These are phyloP conservation scores for Laguncularia racemosa DNA, from an alignment of 345 rosid species.

Conservation along the genomic window DNA sequence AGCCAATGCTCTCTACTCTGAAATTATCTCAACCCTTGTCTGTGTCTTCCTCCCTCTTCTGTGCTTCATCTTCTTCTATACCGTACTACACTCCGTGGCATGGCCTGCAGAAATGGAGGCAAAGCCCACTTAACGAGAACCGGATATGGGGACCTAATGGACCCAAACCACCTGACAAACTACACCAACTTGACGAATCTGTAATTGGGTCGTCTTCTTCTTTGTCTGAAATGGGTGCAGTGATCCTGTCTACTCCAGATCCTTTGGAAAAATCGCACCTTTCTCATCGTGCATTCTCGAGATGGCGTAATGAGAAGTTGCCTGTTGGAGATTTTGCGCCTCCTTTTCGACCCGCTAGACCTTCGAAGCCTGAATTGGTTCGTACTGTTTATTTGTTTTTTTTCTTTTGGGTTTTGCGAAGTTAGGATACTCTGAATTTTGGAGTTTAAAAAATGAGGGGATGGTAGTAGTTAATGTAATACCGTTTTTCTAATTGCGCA, in stretches of 20 bases:
- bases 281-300: constrained; percentile 73
- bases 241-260: constrained; percentile 67
- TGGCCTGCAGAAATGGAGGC: constrained; percentile 66
- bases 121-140: constrained; percentile 48
- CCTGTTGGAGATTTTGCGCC: constrained; percentile 52
- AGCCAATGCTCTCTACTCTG: no score
- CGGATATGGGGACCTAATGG: constrained; percentile 79
- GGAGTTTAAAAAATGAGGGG: no score
- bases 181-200: not conserved
- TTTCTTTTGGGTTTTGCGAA: not conserved
- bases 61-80: constrained; percentile 17
- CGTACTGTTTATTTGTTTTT: constrained; percentile 9
- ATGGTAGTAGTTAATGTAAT: no score
- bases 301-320: constrained; percentile 50
- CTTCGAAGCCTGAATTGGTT: constrained; percentile 62
- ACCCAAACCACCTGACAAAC: constrained; percentile 29
- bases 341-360: constrained; percentile 74
- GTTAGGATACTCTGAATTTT: not conserved
- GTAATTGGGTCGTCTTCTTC: constrained; percentile 49
- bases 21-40: not conserved
- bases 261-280: constrained; percentile 61
- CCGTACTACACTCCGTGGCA: constrained; percentile 42
- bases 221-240: constrained; percentile 77
- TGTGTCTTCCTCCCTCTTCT: constrained; percentile 1
- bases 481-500: no score